Percentiles rank a stretch among this genome's conserved stretches.
Conservation (phyloP, 2,329 filamentous ascomycete genomes). For the Triangularia verruculosa region DNA sequence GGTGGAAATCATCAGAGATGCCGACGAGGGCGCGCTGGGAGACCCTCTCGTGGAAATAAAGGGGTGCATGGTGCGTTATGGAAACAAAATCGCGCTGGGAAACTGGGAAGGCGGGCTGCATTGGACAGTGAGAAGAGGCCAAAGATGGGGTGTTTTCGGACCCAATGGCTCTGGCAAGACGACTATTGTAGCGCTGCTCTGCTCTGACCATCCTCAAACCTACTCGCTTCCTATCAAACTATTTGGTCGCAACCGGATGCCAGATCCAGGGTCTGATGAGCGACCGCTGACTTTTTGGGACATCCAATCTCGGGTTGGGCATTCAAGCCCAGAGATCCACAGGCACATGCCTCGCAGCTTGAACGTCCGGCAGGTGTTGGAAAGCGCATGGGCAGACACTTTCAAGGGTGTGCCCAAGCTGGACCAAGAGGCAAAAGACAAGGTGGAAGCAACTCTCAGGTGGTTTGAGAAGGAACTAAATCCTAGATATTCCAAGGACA, state of each 20-base stretch:
- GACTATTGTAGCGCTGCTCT: slow-evolving; percentile 86
- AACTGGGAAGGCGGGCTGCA: slow-evolving; percentile 75
- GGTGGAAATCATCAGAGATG: background rate
- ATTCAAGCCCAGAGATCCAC: slow-evolving; percentile 92
- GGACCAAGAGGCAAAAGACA: slow-evolving; percentile 50
- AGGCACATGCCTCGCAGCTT: slow-evolving; percentile 82
- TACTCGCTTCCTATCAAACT: slow-evolving; percentile 85
- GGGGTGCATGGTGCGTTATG: slow-evolving; percentile 79
- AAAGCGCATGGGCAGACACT: slow-evolving; percentile 88
- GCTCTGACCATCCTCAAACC: slow-evolving; percentile 91
- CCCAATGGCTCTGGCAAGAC: slow-evolving; percentile 96
- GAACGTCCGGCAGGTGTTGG: slow-evolving; percentile 69
- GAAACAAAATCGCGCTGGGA: slow-evolving; percentile 72
- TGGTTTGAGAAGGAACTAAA: slow-evolving; percentile 82
- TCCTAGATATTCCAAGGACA: slow-evolving; percentile 37
- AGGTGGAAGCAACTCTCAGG: slow-evolving; percentile 65
- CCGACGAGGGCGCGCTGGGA: slow-evolving; percentile 40
- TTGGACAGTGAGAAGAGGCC: slow-evolving; percentile 79
- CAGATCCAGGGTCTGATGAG: slow-evolving; percentile 62
- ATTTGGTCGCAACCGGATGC: slow-evolving; percentile 79
- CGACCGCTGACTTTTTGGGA: slow-evolving; percentile 88
- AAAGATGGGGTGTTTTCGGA: slow-evolving; percentile 90
- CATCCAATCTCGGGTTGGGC: slow-evolving; percentile 83
- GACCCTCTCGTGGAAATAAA: slow-evolving; percentile 83
- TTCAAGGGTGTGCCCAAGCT: slow-evolving; percentile 70